phyloP scores from a whole-genome alignment of 805 yeast genomes.

The Lachancea sp. region DNA sequence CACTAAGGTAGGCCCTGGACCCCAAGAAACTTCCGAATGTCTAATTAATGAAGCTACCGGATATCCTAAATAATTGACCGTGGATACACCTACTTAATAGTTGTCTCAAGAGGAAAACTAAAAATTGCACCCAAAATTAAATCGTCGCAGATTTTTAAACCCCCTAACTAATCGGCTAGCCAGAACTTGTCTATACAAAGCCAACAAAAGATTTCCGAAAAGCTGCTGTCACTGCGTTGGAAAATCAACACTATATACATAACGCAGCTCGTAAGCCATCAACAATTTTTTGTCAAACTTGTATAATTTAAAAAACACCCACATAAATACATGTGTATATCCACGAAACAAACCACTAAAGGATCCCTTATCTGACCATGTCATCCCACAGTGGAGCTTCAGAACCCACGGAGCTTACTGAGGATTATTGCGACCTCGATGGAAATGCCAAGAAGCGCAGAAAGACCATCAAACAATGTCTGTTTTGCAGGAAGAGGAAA shows the following conservation, averaged over 20 bases:
- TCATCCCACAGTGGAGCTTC: not conserved
- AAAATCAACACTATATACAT: too few relatives aligned
- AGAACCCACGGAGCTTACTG: not conserved
- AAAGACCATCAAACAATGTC: constrained; percentile 35
- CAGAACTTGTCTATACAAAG: too few relatives aligned
- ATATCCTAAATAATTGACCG: constrained; percentile 30
- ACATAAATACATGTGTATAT: not conserved
- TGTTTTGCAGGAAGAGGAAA: constrained; percentile 58
- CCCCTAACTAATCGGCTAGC: too few relatives aligned
- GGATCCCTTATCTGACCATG: not conserved
- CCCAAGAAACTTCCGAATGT: constrained; percentile 51
- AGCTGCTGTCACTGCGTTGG: too few relatives aligned
- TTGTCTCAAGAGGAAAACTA: too few relatives aligned
- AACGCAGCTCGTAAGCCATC: too few relatives aligned
- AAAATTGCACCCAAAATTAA: too few relatives aligned
- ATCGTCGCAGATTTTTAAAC: too few relatives aligned
- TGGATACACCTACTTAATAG: too few relatives aligned
- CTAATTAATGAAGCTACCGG: constrained; percentile 56
- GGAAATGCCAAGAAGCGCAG: constrained; percentile 19
- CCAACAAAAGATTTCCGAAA: too few relatives aligned
- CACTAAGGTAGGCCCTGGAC: constrained; percentile 86
- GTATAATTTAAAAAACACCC: too few relatives aligned
- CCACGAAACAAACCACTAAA: not conserved
- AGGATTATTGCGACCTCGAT: not conserved
- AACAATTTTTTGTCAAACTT: too few relatives aligned